Base-by-base conservation (phyloP, 148 eudicot genomes). In the Talinum fruticosum region DNA sequence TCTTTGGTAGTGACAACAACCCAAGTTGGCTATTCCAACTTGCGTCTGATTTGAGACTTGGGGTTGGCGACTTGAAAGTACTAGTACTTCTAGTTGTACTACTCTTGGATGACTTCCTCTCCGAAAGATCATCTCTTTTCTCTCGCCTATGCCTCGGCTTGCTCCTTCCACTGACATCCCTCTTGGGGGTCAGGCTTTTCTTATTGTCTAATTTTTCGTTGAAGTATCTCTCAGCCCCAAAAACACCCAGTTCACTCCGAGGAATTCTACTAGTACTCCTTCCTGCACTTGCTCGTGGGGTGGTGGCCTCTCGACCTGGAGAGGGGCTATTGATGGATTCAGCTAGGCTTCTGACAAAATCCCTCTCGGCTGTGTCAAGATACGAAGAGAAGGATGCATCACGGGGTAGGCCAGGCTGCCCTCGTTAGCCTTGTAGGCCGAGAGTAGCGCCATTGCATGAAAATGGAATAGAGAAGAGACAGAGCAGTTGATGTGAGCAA, bases 361-460 rank as follows among this genome's bases (percentile, higher is more conserved):
- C 83, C 6, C 87, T 88, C 54, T 92, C 90, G 4, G 79, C 21
- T 24, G 91, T 61, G 73, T 88, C 86, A 47, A 91, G 90, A 74
- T 93, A 93, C 4, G 85, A 86, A 3, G 98, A 87, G 78, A 93
- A 93, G 4, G 98, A 93, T 44, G 86, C 94, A 34, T 90, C 96
- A 8, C 92, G 90, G 83, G 88, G 59, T 79, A 77, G 72, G 57
- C 66, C 23, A 72, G 28, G 1, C 79, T 45, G 14, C 69, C 81
- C 30, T 76, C 71, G 3, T 65, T 69, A 59, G 36, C 81, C 69
- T 75, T 75, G 41, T 83, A 75, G 70, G 80, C 28, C 19, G 82
- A 59, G 38, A 29, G 54, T 69, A 77, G 82, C 61, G 82, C 65
- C 78, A 44, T 75, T 41, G 86, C 90, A 89, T 89, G 72, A 24